Conservation (phyloP, 192 early-diverging fungal genomes). For the Chytriomyces sp. region DNA sequence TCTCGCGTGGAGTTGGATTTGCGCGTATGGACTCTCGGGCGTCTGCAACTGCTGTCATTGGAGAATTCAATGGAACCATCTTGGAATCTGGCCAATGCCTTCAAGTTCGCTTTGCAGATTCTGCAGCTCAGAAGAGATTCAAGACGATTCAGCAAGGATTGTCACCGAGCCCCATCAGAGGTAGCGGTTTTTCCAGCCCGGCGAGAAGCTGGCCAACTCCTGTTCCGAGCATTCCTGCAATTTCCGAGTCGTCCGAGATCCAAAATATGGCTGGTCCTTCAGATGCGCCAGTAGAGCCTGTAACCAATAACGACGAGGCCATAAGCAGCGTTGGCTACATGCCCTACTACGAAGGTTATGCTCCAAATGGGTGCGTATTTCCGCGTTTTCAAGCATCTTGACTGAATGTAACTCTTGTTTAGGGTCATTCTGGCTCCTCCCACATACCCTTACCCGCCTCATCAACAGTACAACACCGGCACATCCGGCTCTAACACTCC, state of each 20-base stretch:
- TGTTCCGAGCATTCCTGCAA: too few relatives aligned
- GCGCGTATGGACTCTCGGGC: constrained; percentile 72
- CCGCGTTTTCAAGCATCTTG: neutral
- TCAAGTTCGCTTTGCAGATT: constrained; percentile 82
- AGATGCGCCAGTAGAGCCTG: too few relatives aligned
- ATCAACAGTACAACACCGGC: neutral
- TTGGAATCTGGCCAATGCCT: constrained; percentile 64
- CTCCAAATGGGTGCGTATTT: constrained; percentile 7
- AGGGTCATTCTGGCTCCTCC: neutral
- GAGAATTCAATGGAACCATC: constrained; percentile 67
- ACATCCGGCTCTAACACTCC: neutral
- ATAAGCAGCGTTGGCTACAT: neutral
- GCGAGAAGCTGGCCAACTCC: neutral
- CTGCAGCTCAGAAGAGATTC: constrained; percentile 75
- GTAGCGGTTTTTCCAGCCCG: neutral
- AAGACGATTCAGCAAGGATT: constrained; percentile 47
- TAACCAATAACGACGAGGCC: neutral
- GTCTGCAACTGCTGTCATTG: constrained; percentile 67
- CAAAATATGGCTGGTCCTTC: too few relatives aligned
- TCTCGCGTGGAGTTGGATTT: constrained; percentile 81
- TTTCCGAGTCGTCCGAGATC: too few relatives aligned
- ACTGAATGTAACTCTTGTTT: neutral
- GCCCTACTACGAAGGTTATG: constrained; percentile 21
- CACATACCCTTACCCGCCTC: constrained; percentile 5
- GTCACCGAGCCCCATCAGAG: neutral